These are phyloP conservation scores for Fusarium verticillioides DNA, from an alignment of 2,329 filamentous ascomycete genomes.

Conservation along the genomic window DNA sequence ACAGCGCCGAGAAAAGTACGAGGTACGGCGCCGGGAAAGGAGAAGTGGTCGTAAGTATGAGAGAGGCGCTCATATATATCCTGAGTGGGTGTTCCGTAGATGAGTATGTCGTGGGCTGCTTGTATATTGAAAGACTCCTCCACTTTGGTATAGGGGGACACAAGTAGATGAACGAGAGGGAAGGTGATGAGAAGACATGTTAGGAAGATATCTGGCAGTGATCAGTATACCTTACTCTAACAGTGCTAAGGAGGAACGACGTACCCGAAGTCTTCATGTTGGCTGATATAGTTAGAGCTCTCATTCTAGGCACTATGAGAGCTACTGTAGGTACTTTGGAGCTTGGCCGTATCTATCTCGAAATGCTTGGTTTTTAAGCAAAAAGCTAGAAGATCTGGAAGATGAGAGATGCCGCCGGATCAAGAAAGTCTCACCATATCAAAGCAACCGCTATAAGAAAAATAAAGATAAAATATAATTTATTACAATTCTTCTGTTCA, in stretches of 20 bases:
- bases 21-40: slow-evolving; percentile 91
- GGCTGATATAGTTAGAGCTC: slow-evolving; percentile 1
- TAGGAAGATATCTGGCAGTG: slow-evolving; percentile 39
- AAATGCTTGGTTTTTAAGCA: not conserved
- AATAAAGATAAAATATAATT: not conserved
- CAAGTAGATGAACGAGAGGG: slow-evolving; percentile 74
- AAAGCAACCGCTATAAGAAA: not conserved
- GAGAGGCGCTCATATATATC: slow-evolving; percentile 66
- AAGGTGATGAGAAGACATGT: slow-evolving; percentile 60
- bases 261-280: slow-evolving; percentile 41
- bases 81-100: slow-evolving; percentile 78
- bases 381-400: not conserved
- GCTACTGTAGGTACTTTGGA: not conserved
- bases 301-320: not conserved
- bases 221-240: not conserved
- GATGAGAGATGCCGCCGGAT: not conserved
- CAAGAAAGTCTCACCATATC: not conserved
- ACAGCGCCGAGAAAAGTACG: slow-evolving; percentile 89
- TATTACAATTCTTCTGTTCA: not conserved
- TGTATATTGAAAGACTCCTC: slow-evolving; percentile 99
- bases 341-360: not conserved
- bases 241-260: not conserved
- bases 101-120: slow-evolving; percentile 88
- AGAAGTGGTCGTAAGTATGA: slow-evolving; percentile 84
- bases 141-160: slow-evolving; percentile 93